These are phyloP conservation scores for Globisporangium cylindrosporum DNA, from an alignment of 352 stramenopile species.

Conservation along the genomic window DNA sequence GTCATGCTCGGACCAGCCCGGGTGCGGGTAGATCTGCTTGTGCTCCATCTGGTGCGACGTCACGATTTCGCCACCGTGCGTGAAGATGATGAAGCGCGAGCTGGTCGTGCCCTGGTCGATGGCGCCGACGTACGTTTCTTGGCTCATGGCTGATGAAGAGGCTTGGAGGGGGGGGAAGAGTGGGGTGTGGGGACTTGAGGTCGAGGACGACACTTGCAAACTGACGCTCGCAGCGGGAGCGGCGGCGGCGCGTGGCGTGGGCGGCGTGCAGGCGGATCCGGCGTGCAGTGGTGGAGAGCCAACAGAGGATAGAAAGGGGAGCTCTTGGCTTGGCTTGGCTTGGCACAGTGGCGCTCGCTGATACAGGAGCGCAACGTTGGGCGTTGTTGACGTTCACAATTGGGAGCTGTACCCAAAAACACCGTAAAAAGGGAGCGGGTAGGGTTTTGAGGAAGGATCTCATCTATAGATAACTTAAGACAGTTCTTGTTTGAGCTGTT, in stretches of 20 bases:
- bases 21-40: slow-evolving; percentile 94
- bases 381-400: slow-evolving; percentile 7
- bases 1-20: slow-evolving; percentile 98
- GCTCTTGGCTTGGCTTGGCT: too few species aligned
- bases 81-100: slow-evolving; percentile 96
- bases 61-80: slow-evolving; percentile 86
- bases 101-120: slow-evolving; percentile 98
- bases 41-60: slow-evolving; percentile 94
- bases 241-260: not conserved
- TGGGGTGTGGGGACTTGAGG: slow-evolving; percentile 11
- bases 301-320: not conserved
- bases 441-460: not conserved
- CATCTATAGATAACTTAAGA: not conserved
- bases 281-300: not conserved
- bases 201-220: slow-evolving; percentile 31
- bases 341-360: slow-evolving; percentile 5
- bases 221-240: slow-evolving; percentile 21
- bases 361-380: slow-evolving; percentile 1
- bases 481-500: not conserved
- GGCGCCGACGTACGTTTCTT: slow-evolving; percentile 68
- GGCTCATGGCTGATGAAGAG: slow-evolving; percentile 26
- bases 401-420: slow-evolving; percentile 10
- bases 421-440: not conserved
- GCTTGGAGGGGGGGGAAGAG: slow-evolving; percentile 1
- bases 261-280: not conserved